Conservation (phyloP, 2,329 filamentous ascomycete genomes). For the Alternaria incomplexa region DNA sequence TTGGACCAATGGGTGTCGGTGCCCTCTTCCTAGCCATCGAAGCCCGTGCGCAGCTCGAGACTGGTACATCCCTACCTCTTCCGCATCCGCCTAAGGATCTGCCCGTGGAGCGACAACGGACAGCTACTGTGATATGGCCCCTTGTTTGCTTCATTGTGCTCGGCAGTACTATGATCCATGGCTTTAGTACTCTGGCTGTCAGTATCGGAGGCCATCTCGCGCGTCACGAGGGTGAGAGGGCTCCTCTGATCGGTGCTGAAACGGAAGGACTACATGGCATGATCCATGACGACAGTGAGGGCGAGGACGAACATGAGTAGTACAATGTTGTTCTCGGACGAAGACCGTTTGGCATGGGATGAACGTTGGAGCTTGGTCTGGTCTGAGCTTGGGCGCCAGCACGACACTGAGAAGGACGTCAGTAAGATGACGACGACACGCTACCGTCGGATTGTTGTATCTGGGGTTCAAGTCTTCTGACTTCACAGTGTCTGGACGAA, state of each 20-base stretch:
- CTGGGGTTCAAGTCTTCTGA: neutral
- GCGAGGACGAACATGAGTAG: neutral
- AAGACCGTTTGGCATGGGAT: neutral
- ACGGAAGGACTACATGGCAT: slow-evolving; percentile 59
- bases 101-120: slow-evolving; percentile 42
- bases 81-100: slow-evolving; percentile 50
- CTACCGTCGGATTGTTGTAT: neutral
- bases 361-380: neutral
- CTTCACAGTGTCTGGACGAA: neutral
- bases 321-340: too few species aligned
- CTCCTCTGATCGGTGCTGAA: slow-evolving; percentile 58
- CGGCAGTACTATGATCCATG: slow-evolving; percentile 61
- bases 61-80: slow-evolving; percentile 53
- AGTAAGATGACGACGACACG: neutral
- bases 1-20: slow-evolving; percentile 64
- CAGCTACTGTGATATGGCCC: slow-evolving; percentile 59
- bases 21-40: slow-evolving; percentile 64
- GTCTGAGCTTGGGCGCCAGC: neutral
- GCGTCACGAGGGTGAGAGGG: slow-evolving; percentile 55
- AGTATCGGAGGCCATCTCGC: slow-evolving; percentile 57
- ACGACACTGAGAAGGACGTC: neutral
- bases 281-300: slow-evolving; percentile 52
- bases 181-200: slow-evolving; percentile 59
- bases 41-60: slow-evolving; percentile 60
- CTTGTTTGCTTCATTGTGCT: slow-evolving; percentile 62